These are phyloP conservation scores for Yarrowia yakushimensis DNA, from an alignment of 805 yeast species.

Conservation along the genomic window DNA sequence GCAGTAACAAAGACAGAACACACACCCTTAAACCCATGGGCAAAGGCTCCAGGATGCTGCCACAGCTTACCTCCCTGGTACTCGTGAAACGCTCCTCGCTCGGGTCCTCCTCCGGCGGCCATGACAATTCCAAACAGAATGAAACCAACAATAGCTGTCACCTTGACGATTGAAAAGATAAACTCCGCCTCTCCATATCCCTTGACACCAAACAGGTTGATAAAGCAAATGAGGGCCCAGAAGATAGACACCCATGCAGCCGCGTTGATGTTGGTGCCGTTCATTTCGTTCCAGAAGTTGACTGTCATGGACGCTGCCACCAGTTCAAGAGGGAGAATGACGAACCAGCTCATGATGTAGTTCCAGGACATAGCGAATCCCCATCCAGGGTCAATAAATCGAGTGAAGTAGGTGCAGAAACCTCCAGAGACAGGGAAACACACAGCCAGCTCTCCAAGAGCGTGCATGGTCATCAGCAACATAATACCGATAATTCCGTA, in stretches of 20 bases:
- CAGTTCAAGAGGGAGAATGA: conserved; percentile 59
- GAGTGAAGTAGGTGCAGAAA: conserved; percentile 52
- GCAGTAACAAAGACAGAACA: conserved; percentile 66
- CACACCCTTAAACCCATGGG: conserved; percentile 64
- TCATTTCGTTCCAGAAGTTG: conserved; percentile 45
- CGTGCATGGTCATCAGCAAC: conserved; percentile 55
- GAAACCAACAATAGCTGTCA: conserved; percentile 53
- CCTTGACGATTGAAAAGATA: conserved; percentile 52
- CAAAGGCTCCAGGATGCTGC: conserved; percentile 52
- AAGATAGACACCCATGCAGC: conserved; percentile 54
- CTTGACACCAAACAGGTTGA: conserved; percentile 51
- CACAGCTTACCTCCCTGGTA: conserved; percentile 39
- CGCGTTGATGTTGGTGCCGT: conserved; percentile 39
- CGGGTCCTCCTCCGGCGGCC: conserved; percentile 53
- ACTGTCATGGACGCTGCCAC: conserved; percentile 57
- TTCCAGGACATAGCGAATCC: conserved; percentile 70
- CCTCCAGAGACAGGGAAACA: conserved; percentile 60
- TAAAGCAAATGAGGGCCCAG: conserved; percentile 45
- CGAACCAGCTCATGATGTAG: conserved; percentile 57
- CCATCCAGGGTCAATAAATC: conserved; percentile 59
- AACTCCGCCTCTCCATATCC: conserved; percentile 66
- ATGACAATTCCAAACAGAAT: conserved; percentile 52
- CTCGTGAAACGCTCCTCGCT: conserved; percentile 38
- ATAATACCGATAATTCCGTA: conserved; percentile 51
- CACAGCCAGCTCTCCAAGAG: conserved; percentile 66